Percentiles rank a stretch among this genome's conserved stretches.
Evolutionary conservation across 164 flowering plant genomes (phyloP).

Genomic region (Sextonia rubra): DNA sequence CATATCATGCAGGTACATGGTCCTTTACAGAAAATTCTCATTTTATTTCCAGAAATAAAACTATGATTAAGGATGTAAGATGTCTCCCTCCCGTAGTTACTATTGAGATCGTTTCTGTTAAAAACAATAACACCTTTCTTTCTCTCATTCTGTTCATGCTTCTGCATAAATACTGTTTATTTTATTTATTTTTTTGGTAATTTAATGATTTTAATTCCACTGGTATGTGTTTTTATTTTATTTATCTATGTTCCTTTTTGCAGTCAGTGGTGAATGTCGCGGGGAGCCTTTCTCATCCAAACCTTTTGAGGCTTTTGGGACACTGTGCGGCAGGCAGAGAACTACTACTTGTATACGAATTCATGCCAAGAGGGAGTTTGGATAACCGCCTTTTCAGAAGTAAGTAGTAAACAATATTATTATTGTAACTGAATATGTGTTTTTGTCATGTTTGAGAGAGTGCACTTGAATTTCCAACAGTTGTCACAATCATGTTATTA

Average conservation of each 20-base stretch:
- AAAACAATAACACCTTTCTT: no score
- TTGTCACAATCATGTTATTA: background rate
- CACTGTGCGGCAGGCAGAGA: slow-evolving; percentile 68
- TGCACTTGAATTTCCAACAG: no score
- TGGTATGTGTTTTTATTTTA: background rate
- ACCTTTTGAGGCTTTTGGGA: slow-evolving; percentile 76
- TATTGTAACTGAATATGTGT: background rate
- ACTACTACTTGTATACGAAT: slow-evolving; percentile 75
- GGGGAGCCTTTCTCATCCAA: slow-evolving; percentile 81
- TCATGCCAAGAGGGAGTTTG: slow-evolving; percentile 80
- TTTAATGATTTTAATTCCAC: background rate
- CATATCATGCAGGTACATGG: no score
- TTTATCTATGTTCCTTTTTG: slow-evolving; percentile 7
- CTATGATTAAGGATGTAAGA: no score
- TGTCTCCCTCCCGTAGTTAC: no score
- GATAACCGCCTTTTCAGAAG: slow-evolving; percentile 87
- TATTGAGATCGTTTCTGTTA: no score
- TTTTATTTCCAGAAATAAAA: no score
- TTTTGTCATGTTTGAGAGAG: no score
- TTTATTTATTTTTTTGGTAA: background rate
- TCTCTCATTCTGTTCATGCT: no score
- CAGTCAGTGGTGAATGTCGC: slow-evolving; percentile 75
- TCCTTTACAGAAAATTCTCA: no score
- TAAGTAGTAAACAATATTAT: slow-evolving; percentile 24
- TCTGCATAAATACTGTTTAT: background rate